phyloP scores from a whole-genome alignment of 192 early-diverging fungal genomes.

The Geranomyces michiganensis region DNA sequence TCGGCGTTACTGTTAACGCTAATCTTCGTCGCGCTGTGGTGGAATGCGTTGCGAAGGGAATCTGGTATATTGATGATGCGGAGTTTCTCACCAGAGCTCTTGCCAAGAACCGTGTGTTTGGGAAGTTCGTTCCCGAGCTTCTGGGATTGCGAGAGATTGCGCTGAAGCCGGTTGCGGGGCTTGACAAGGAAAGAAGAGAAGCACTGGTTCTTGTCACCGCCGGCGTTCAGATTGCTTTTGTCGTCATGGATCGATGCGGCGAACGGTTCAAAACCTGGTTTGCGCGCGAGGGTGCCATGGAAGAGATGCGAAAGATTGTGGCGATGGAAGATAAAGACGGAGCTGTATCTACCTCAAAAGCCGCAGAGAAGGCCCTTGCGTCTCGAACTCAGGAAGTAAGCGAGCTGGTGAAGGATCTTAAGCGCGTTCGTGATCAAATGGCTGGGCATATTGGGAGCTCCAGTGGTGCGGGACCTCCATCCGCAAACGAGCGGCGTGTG shows the following conservation, averaged over 20 bases:
- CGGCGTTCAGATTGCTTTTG: slow-evolving; percentile 62
- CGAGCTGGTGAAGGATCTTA: slow-evolving; percentile 39
- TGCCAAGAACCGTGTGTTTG: slow-evolving; percentile 43
- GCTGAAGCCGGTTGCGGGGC: slow-evolving; percentile 11
- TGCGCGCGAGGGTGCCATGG: slow-evolving; percentile 72
- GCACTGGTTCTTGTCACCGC: slow-evolving; percentile 50
- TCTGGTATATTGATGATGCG: slow-evolving; percentile 51
- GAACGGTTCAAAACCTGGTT: slow-evolving; percentile 60
- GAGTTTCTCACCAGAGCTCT: slow-evolving; percentile 51
- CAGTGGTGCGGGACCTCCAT: not conserved
- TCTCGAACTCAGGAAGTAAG: not conserved
- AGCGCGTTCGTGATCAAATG: slow-evolving; percentile 30
- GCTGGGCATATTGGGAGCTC: slow-evolving; percentile 19
- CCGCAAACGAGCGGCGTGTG: not conserved
- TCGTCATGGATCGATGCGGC: slow-evolving; percentile 69
- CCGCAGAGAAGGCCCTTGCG: not conserved
- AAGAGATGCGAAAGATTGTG: slow-evolving; percentile 19
- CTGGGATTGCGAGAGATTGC: slow-evolving; percentile 35
- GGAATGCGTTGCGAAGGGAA: slow-evolving; percentile 59
- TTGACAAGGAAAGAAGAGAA: slow-evolving; percentile 43
- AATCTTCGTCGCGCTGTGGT: slow-evolving; percentile 56
- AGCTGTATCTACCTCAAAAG: not conserved
- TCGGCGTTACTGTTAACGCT: slow-evolving; percentile 66
- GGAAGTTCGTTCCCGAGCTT: slow-evolving; percentile 56
- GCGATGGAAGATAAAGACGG: not conserved